phyloP scores from a whole-genome alignment of 2,329 filamentous ascomycete genomes.

The Xylariaceae sp. region DNA sequence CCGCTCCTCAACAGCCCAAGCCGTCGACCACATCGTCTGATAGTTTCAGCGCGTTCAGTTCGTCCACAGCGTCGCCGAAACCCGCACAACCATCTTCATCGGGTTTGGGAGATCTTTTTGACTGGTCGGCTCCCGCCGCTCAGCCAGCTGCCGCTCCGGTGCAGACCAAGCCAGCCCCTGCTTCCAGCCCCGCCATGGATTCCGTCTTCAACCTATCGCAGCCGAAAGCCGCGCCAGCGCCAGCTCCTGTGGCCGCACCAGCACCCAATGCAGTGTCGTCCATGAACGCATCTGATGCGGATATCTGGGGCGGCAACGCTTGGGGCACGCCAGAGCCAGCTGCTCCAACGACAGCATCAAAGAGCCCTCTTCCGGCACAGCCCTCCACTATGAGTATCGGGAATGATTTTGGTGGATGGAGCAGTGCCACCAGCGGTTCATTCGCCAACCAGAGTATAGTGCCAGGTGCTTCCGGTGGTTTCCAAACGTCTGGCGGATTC shows the following conservation, averaged over 20 bases:
- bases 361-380: conserved; percentile 51
- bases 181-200: conserved; percentile 39
- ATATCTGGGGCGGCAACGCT: conserved; percentile 91
- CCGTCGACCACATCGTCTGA: conserved; percentile 42
- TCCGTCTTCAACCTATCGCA: conserved; percentile 82
- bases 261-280: conserved; percentile 31
- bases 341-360: conserved; percentile 40
- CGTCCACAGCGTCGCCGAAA: conserved; percentile 38
- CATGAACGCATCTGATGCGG: conserved; percentile 45
- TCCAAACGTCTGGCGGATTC: conserved; percentile 61
- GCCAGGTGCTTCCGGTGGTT: conserved; percentile 60
- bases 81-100: conserved; percentile 45
- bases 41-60: conserved; percentile 59
- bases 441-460: conserved; percentile 58
- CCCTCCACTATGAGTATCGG: conserved; percentile 41
- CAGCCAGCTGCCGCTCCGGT: conserved; percentile 44
- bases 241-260: conserved; percentile 38
- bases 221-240: conserved; percentile 41
- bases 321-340: conserved; percentile 66
- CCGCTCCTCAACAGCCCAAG: conserved; percentile 46
- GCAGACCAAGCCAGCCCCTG: conserved; percentile 35
- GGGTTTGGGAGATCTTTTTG: conserved; percentile 76
- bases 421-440: conserved; percentile 36
- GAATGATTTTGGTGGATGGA: conserved; percentile 59
- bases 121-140: conserved; percentile 55